These are phyloP conservation scores for Bolboschoenoplectus hybrid DNA, from an alignment of 202 grass and related monocot species.

Conservation along the genomic window DNA sequence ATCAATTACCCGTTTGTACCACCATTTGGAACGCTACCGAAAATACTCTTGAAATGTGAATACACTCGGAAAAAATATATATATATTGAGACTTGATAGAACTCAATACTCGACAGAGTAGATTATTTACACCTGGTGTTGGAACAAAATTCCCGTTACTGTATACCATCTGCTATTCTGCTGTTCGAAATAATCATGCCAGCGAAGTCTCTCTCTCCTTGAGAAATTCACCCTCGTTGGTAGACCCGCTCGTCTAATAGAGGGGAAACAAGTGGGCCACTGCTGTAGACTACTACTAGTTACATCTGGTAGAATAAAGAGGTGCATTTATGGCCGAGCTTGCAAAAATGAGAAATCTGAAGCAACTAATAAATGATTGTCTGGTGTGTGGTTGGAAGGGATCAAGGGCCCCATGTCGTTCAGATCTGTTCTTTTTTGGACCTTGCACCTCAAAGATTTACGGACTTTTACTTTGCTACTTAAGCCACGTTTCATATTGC, in stretches of 20 bases:
- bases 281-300: neutral
- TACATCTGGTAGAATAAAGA: neutral
- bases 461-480: neutral
- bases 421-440: neutral
- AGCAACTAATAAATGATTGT: constrained; percentile 19
- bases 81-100: no score
- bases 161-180: neutral
- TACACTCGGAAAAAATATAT: no score
- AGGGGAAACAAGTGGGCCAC: neutral
- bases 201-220: neutral
- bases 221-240: neutral
- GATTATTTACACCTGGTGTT: neutral
- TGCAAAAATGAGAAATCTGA: neutral
- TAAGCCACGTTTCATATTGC: neutral
- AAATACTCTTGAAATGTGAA: no score
- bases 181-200: constrained; percentile 19
- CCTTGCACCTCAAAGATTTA: neutral
- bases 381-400: constrained; percentile 25
- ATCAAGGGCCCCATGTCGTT: neutral
- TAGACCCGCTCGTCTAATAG: neutral
- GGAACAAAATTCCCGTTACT: neutral
- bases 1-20: no score
- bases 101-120: no score
- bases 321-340: neutral
- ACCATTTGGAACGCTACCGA: no score